These are phyloP conservation scores for Cytospora leucostoma DNA, from an alignment of 2,329 filamentous ascomycete species.

Conservation along the genomic window DNA sequence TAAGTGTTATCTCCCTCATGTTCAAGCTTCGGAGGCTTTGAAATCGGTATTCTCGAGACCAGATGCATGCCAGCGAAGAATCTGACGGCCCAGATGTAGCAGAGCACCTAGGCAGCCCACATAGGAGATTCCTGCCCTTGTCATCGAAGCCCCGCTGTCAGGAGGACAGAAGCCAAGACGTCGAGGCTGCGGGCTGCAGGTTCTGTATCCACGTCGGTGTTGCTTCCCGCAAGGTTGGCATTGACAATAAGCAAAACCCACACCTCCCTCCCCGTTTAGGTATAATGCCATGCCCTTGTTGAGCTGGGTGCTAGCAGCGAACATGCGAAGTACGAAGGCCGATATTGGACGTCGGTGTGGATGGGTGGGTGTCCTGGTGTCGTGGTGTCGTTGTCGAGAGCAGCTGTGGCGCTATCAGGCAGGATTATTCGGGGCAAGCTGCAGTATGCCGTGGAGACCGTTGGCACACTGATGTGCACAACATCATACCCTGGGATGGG, in stretches of 20 bases:
- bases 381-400: background rate
- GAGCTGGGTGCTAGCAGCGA: background rate
- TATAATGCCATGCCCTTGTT: background rate
- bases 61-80: background rate
- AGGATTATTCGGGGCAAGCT: background rate
- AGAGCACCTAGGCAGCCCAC: background rate
- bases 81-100: background rate
- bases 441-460: background rate
- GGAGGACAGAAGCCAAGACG: background rate
- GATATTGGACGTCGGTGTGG: background rate
- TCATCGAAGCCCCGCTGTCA: slow-evolving; percentile 4
- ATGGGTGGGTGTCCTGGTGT: background rate
- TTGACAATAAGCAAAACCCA: background rate
- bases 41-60: background rate
- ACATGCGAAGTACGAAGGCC: background rate
- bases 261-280: background rate
- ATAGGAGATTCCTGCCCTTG: background rate
- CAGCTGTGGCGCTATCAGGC: background rate
- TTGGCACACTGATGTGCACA: background rate
- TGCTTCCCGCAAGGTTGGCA: background rate
- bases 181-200: slow-evolving; percentile 9
- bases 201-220: background rate
- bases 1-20: background rate
- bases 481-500: background rate
- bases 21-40: background rate